A percentile compares a stretch with the other conserved stretches of the same genome.
Conservation (phyloP, 169 alveolate genomes). For the Eimeria sp. region DNA sequence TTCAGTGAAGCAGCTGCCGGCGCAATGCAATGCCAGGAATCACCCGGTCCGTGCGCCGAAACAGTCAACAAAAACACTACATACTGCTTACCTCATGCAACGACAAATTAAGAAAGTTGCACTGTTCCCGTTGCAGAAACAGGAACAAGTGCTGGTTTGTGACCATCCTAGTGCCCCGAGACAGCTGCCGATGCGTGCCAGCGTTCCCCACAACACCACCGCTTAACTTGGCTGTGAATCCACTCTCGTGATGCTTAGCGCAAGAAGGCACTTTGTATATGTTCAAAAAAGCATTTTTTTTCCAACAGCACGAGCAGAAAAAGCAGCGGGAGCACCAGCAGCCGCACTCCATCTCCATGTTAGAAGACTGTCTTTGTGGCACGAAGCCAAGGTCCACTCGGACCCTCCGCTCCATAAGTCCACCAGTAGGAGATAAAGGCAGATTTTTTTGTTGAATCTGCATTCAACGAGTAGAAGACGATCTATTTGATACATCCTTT, state of each 20-base stretch:
- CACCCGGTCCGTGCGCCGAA: constrained; percentile 85
- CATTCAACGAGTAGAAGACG: no score
- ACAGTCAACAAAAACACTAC: constrained; percentile 84
- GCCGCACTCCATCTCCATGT: neutral
- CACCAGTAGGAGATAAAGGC: neutral
- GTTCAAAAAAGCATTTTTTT: neutral
- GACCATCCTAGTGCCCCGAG: constrained; percentile 82
- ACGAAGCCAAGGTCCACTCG: neutral
- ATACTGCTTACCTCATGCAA: constrained; percentile 81
- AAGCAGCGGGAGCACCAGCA: neutral
- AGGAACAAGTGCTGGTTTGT: constrained; percentile 79
- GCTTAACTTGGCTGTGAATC: constrained; percentile 62
- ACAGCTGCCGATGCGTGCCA: constrained; percentile 85
- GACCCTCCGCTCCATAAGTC: neutral
- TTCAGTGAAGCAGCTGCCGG: neutral
- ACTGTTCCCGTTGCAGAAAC: constrained; percentile 82
- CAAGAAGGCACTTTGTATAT: neutral
- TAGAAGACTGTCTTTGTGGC: neutral
- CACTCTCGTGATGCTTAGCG: neutral
- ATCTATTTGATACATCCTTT: neutral
- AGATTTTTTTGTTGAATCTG: neutral
- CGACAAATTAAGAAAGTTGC: constrained; percentile 35
- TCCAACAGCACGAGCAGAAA: neutral
- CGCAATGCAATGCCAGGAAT: constrained; percentile 58
- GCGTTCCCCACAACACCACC: constrained; percentile 76